phyloP scores from a whole-genome alignment of 2,329 filamentous ascomycete species.

The Fusarium ramigenum region DNA sequence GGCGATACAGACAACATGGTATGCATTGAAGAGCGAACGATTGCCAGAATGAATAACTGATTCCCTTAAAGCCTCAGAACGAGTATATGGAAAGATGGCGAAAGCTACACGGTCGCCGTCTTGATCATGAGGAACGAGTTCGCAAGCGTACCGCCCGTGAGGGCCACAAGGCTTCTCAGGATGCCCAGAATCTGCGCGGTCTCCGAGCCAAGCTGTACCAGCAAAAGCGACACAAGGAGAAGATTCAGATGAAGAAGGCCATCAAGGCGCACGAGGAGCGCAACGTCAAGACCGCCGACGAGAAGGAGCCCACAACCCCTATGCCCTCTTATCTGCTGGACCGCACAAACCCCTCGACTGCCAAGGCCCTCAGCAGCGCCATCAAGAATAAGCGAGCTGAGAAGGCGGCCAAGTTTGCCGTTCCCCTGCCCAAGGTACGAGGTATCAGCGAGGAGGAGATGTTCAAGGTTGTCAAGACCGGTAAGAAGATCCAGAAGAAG shows the following conservation, averaged over 20 bases:
- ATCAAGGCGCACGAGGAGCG: constrained; percentile 96
- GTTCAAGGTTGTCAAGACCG: constrained; percentile 96
- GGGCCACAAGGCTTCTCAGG: constrained; percentile 85
- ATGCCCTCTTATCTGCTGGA: constrained; percentile 95
- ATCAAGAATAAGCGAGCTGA: constrained; percentile 97
- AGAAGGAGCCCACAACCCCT: constrained; percentile 82
- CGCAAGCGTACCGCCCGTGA: constrained; percentile 91
- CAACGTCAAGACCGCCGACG: constrained; percentile 88
- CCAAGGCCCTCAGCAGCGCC: constrained; percentile 79
- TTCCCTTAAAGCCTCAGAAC: constrained; percentile 74
- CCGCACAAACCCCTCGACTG: constrained; percentile 67
- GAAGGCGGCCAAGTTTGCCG: constrained; percentile 92
- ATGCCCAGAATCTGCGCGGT: constrained; percentile 93
- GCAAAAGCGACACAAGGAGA: constrained; percentile 94
- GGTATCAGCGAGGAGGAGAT: constrained; percentile 95
- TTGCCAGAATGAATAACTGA: constrained; percentile 23
- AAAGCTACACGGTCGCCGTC: constrained; percentile 60
- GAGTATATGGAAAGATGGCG: constrained; percentile 80
- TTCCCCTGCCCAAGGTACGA: constrained; percentile 92
- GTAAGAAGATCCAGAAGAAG: constrained; percentile 93
- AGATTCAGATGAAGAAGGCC: constrained; percentile 96
- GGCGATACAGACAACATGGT: constrained; percentile 48
- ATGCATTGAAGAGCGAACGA: constrained; percentile 9
- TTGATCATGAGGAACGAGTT: constrained; percentile 86
- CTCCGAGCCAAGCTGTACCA: constrained; percentile 92